Conservation (phyloP, 768 basidiomycete genomes). For the Neoboletus magnificus region DNA sequence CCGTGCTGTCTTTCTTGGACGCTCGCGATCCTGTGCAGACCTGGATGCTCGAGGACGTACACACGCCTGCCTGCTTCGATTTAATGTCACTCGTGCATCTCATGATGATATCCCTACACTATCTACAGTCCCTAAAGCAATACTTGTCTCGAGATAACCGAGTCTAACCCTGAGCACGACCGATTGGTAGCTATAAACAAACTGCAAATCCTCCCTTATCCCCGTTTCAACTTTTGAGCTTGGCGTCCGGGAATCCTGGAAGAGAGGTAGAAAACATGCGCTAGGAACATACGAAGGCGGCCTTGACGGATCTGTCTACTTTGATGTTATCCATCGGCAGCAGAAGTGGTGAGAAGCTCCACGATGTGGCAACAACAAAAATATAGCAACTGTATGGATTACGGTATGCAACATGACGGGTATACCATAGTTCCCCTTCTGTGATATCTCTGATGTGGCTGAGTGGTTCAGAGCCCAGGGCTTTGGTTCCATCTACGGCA, state of each 20-base stretch:
- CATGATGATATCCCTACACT: conserved; percentile 29
- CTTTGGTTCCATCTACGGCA: not conserved
- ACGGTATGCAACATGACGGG: not conserved
- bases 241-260: not conserved
- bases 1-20: conserved; percentile 11
- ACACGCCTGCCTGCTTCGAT: not conserved
- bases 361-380: not conserved
- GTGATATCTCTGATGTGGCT: not conserved
- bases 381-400: not conserved
- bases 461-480: not conserved
- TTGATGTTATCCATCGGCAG: not conserved
- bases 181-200: not conserved
- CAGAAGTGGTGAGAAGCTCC: not conserved
- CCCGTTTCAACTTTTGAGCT: not conserved
- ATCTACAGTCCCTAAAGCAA: conserved; percentile 17
- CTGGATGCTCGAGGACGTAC: conserved; percentile 6
- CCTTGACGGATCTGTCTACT: too few relatives aligned
- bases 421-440: not conserved
- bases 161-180: not conserved
- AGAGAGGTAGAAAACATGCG: not conserved
- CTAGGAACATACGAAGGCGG: not conserved
- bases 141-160: not conserved
- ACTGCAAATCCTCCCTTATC: not conserved
- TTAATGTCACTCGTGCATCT: conserved; percentile 15
- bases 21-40: not conserved